Conservation (phyloP, 2,329 filamentous ascomycete genomes). For the Podosphaera aphanis region DNA sequence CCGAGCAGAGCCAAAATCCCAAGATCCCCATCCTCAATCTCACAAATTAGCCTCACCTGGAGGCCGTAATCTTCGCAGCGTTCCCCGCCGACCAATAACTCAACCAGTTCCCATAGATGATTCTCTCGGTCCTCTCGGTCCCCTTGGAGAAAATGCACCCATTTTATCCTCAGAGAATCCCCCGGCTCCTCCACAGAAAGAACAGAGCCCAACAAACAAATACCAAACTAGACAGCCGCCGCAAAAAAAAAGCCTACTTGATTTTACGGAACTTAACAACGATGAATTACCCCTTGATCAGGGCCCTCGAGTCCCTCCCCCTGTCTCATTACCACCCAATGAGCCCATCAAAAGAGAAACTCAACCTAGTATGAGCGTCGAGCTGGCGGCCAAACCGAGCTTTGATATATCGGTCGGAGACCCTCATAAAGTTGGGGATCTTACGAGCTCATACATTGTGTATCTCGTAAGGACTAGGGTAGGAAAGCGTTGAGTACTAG, state of each 20-base stretch:
- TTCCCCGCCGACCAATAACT: slow-evolving; percentile 37
- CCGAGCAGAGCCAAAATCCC: slow-evolving; percentile 8
- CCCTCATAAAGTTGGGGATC: slow-evolving; percentile 89
- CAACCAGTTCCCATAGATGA: slow-evolving; percentile 55
- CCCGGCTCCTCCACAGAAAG: slow-evolving; percentile 46
- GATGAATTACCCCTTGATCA: slow-evolving; percentile 29
- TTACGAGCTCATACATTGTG: slow-evolving; percentile 93
- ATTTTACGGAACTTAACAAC: slow-evolving; percentile 51
- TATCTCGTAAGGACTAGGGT: slow-evolving; percentile 90
- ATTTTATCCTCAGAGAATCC: slow-evolving; percentile 26
- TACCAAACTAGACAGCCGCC: slow-evolving; percentile 18
- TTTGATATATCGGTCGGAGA: slow-evolving; percentile 87
- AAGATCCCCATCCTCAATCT: slow-evolving; percentile 8
- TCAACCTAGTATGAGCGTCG: slow-evolving; percentile 66
- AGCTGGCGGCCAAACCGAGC: slow-evolving; percentile 76
- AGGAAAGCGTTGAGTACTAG: slow-evolving; percentile 10
- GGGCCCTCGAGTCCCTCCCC: slow-evolving; percentile 41
- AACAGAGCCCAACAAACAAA: slow-evolving; percentile 36
- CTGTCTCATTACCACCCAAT: slow-evolving; percentile 33
- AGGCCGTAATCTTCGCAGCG: slow-evolving; percentile 14
- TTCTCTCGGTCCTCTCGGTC: slow-evolving; percentile 55
- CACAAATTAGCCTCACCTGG: slow-evolving; percentile 12
- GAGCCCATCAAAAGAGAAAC: slow-evolving; percentile 27
- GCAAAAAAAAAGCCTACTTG: slow-evolving; percentile 27
- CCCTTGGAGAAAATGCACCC: slow-evolving; percentile 24